Percentiles rank a stretch among this genome's conserved stretches.
These are phyloP conservation scores for Heterobasidion occidentale DNA, from an alignment of 1,284 basidiomycete species.

Conservation along the genomic window DNA sequence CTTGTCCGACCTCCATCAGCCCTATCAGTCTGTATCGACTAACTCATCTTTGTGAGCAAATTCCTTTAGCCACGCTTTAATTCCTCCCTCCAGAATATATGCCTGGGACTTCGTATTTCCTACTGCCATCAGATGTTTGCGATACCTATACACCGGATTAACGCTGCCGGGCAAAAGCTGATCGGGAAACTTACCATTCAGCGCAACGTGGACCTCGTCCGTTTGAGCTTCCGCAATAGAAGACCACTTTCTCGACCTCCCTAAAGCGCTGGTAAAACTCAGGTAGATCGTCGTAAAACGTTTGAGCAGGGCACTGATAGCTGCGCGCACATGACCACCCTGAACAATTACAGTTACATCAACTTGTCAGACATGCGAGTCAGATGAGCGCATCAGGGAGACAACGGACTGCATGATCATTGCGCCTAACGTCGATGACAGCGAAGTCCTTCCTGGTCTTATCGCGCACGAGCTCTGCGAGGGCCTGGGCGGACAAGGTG, in stretches of 20 bases:
- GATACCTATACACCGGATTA: not conserved
- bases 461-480: not conserved
- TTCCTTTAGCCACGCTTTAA: not conserved
- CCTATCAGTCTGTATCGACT: not conserved
- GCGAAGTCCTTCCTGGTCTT: not conserved
- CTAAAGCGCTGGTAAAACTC: not conserved
- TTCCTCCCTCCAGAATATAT: not conserved
- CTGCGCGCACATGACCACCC: not conserved
- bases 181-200: not conserved
- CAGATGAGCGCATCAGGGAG: not conserved
- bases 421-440: not conserved
- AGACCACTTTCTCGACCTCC: not conserved
- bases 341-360: not conserved
- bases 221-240: not conserved
- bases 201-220: not conserved
- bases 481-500: not conserved
- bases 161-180: not conserved
- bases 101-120: not conserved
- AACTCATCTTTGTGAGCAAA: not conserved
- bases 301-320: not conserved
- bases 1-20: too few relatives aligned
- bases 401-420: not conserved
- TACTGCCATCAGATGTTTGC: not conserved
- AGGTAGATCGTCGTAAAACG: not conserved
- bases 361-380: too few relatives aligned